A percentile compares a stretch with the other conserved stretches of the same genome.
phyloP scores from a whole-genome alignment of 169 alveolate genomes.

The Amoebophrya sp. region DNA sequence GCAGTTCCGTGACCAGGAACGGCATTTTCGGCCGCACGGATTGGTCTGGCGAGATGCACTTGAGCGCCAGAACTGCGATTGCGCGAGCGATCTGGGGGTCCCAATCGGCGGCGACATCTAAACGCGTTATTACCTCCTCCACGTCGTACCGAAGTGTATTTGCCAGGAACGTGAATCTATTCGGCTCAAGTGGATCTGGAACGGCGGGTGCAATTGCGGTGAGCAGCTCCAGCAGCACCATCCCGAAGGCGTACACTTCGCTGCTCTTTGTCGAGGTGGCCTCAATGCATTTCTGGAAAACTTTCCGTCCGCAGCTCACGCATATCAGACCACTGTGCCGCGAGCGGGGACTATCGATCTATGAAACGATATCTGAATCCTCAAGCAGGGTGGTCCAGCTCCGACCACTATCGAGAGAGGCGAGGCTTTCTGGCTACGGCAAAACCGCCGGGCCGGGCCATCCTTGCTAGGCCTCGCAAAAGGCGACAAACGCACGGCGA shows the following conservation, averaged over 20 bases:
- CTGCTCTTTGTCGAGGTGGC: too few species aligned
- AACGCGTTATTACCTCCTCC: neutral
- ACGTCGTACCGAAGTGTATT: neutral
- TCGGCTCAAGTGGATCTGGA: neutral
- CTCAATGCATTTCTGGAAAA: too few species aligned
- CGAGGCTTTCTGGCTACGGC: too few species aligned
- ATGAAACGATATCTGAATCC: too few species aligned
- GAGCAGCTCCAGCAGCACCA: neutral
- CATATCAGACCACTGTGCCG: too few species aligned
- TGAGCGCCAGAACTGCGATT: neutral
- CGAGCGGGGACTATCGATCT: too few species aligned
- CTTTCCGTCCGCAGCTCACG: too few species aligned
- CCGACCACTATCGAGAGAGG: too few species aligned
- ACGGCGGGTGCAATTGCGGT: constrained; percentile 6
- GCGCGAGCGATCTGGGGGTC: neutral
- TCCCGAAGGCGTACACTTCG: constrained; percentile 11
- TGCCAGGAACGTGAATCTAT: neutral
- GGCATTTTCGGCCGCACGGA: neutral
- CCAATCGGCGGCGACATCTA: neutral
- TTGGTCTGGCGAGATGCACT: neutral
- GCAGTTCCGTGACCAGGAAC: neutral
- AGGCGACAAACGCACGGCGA: too few species aligned
- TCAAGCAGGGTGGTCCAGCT: too few species aligned
- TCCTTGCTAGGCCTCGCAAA: too few species aligned
- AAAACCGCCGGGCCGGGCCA: too few species aligned